A percentile compares a stretch with the other conserved stretches of the same genome.
Conservation (phyloP, 176 grass and related monocot genomes). For the Aegilops tauschii region DNA sequence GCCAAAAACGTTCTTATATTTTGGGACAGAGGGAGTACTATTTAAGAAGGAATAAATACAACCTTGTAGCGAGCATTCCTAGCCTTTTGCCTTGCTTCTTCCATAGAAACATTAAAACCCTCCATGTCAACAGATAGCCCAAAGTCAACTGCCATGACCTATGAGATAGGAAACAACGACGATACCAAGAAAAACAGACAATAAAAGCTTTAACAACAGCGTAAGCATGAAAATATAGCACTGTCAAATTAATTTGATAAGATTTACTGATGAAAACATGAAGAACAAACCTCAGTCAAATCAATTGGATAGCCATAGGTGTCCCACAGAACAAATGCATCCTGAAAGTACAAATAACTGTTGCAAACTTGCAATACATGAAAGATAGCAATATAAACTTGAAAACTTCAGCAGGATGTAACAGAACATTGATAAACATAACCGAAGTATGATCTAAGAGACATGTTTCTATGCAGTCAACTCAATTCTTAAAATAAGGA, state of each 20-base stretch:
- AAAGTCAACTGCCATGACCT: constrained; percentile 90
- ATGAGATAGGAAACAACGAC: constrained; percentile 1
- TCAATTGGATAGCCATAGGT: constrained; percentile 95
- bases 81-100: constrained; percentile 91
- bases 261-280: constrained; percentile 12
- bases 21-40: background rate
- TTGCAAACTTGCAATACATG: background rate
- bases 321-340: constrained; percentile 94
- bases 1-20: too few species aligned
- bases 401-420: background rate
- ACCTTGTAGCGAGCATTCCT: constrained; percentile 90
- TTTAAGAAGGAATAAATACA: background rate
- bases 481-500: background rate
- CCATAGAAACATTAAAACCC: constrained; percentile 76
- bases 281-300: constrained; percentile 83
- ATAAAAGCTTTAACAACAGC: background rate
- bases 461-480: background rate
- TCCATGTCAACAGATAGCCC: constrained; percentile 72
- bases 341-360: constrained; percentile 41
- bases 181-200: constrained; percentile 4
- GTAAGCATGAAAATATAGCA: background rate
- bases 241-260: background rate
- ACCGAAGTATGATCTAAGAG: background rate
- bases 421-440: background rate
- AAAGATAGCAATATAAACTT: constrained; percentile 6